Conservation (phyloP, 441 rosid genomes). For the Jatropha multifida region DNA sequence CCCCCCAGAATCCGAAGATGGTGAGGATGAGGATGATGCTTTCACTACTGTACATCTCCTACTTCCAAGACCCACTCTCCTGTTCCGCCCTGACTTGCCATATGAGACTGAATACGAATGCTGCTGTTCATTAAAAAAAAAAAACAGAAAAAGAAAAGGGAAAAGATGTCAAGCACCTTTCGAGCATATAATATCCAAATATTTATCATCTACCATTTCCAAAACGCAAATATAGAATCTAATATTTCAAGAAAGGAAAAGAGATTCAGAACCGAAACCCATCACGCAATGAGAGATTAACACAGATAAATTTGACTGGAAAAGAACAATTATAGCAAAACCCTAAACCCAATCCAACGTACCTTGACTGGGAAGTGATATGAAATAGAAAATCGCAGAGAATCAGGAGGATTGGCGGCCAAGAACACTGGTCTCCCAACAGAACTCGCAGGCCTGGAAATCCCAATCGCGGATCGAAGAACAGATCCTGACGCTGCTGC, state of each 20-base stretch:
- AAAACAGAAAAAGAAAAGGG: neutral
- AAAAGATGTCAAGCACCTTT: neutral
- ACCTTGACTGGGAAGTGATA: slow-evolving; percentile 33
- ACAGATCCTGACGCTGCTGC: slow-evolving; percentile 40
- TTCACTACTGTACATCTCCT: slow-evolving; percentile 44
- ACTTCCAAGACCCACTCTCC: slow-evolving; percentile 33
- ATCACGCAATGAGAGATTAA: neutral
- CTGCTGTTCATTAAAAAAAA: slow-evolving; percentile 32
- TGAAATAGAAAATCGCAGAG: slow-evolving; percentile 29
- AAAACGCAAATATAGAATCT: neutral
- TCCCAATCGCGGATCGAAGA: slow-evolving; percentile 31
- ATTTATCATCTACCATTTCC: neutral
- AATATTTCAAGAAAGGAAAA: neutral
- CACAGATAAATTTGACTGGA: neutral
- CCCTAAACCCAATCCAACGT: neutral
- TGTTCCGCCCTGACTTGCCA: slow-evolving; percentile 27
- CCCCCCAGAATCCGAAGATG: slow-evolving; percentile 45
- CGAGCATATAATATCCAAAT: neutral
- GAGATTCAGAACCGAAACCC: too few species aligned
- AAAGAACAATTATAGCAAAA: neutral
- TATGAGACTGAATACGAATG: slow-evolving; percentile 28
- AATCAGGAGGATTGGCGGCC: slow-evolving; percentile 31
- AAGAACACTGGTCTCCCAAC: slow-evolving; percentile 27
- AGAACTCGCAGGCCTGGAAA: slow-evolving; percentile 25
- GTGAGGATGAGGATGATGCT: slow-evolving; percentile 35